A percentile compares a stretch with the other conserved stretches of the same genome.
phyloP scores from a whole-genome alignment of 2,329 filamentous ascomycete species.

The Hypoxylon sp. region DNA sequence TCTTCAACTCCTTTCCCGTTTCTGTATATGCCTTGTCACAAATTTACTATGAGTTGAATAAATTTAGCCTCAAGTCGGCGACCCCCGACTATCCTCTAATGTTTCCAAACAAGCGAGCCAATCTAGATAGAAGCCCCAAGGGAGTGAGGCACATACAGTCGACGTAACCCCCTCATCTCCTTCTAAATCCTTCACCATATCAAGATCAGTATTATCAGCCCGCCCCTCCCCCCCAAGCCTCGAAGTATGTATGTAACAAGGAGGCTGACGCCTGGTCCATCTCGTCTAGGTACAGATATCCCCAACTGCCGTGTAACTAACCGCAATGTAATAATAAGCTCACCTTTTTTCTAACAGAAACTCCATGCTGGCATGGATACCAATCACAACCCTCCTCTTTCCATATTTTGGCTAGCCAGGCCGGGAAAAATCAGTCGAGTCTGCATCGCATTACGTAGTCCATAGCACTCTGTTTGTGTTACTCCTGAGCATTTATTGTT shows the following conservation, averaged over 20 bases:
- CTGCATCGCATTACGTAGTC: conserved; percentile 26
- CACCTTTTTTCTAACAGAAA: conserved; percentile 49
- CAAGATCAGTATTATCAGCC: conserved; percentile 46
- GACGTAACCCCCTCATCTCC: conserved; percentile 5
- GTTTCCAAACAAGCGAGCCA: conserved; percentile 25
- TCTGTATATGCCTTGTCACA: conserved; percentile 25
- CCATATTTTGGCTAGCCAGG: conserved; percentile 36
- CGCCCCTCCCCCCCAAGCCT: conserved; percentile 32
- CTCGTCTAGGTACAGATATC: conserved; percentile 50
- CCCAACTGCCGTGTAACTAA: conserved; percentile 52
- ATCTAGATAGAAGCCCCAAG: conserved; percentile 17
- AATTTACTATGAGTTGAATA: conserved; percentile 24
- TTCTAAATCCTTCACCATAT: conserved; percentile 43
- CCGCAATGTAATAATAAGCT: conserved; percentile 47
- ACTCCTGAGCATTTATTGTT: conserved; percentile 28
- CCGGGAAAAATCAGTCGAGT: conserved; percentile 25
- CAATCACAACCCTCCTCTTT: conserved; percentile 44
- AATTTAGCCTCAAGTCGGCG: conserved; percentile 25
- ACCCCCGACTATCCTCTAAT: conserved; percentile 19
- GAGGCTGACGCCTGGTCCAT: conserved; percentile 41
- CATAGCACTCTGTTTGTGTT: conserved; percentile 33
- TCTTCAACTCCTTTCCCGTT: conserved; percentile 19
- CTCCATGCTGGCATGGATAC: conserved; percentile 39
- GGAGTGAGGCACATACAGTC: conserved; percentile 9
- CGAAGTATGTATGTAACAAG: conserved; percentile 12